Conservation (phyloP, 2,329 filamentous ascomycete species). For the Chalara sp. region DNA sequence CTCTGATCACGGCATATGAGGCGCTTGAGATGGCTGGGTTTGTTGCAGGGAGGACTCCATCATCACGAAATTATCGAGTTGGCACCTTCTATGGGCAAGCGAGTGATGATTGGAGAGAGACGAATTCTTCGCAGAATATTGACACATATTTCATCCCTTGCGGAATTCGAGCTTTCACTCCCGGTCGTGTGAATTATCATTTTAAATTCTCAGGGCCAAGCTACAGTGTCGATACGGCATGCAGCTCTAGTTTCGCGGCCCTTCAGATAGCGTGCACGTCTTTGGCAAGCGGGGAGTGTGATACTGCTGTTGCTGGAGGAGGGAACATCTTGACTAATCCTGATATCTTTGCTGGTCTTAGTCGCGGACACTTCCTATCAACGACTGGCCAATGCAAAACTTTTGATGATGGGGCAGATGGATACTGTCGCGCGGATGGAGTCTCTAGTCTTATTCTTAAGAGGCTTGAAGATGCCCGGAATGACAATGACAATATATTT, state of each 20-base stretch:
- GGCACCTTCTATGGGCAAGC: background rate
- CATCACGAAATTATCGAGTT: background rate
- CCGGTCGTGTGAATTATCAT: background rate
- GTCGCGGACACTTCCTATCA: background rate
- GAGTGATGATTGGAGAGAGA: background rate
- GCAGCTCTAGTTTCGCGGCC: background rate
- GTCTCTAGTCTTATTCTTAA: background rate
- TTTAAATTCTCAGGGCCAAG: background rate
- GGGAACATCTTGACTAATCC: background rate
- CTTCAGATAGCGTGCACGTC: background rate
- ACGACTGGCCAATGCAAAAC: background rate
- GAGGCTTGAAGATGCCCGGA: background rate
- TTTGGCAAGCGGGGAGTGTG: background rate
- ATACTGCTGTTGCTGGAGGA: background rate
- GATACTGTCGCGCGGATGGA: background rate
- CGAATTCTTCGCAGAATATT: constrained; percentile 1
- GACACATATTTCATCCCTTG: background rate
- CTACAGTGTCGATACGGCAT: background rate
- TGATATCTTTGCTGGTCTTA: background rate
- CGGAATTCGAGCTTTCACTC: background rate
- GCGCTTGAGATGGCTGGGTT: constrained; percentile 69
- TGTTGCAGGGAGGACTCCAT: background rate
- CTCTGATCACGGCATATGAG: constrained; percentile 68
- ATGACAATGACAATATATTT: background rate
- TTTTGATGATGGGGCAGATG: background rate